These are phyloP conservation scores for Rhodotorula mucilaginosa DNA, from an alignment of 1,284 basidiomycete species.

Conservation along the genomic window DNA sequence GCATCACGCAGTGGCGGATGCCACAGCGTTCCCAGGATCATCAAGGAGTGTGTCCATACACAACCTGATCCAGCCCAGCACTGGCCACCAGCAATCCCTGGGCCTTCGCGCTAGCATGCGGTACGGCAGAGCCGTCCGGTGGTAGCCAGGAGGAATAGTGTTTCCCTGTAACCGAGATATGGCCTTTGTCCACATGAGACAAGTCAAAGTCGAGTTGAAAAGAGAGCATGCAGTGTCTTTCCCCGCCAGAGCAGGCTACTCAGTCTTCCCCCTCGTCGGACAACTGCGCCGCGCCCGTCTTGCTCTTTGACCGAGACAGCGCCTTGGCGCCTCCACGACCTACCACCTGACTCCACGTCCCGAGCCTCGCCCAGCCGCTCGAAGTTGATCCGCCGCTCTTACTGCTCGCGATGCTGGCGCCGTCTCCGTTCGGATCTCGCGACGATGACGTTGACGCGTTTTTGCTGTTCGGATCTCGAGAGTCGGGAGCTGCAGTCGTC, in stretches of 20 bases:
- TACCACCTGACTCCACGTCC: conserved; percentile 37
- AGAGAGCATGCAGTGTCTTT: no score
- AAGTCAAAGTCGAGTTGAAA: background rate
- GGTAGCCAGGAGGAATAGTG: no score
- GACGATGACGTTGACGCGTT: background rate
- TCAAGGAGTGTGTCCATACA: no score
- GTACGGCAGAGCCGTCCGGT: no score
- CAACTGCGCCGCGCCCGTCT: background rate
- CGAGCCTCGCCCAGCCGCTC: conserved; percentile 19
- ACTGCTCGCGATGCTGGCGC: background rate
- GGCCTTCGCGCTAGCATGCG: no score
- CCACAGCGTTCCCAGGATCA: no score
- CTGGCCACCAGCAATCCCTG: no score
- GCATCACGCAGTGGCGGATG: no score
- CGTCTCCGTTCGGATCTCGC: background rate
- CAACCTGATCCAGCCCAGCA: no score
- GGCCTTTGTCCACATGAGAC: no score
- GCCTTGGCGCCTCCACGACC: conserved; percentile 7
- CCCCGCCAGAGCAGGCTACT: background rate
- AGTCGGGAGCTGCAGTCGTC: background rate
- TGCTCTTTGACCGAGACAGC: background rate
- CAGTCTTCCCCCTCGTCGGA: background rate
- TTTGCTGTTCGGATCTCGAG: background rate
- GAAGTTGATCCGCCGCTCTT: background rate
- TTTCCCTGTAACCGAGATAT: no score